Conservation (phyloP, 805 yeast genomes). For the Saturnispora serradocipensis region DNA sequence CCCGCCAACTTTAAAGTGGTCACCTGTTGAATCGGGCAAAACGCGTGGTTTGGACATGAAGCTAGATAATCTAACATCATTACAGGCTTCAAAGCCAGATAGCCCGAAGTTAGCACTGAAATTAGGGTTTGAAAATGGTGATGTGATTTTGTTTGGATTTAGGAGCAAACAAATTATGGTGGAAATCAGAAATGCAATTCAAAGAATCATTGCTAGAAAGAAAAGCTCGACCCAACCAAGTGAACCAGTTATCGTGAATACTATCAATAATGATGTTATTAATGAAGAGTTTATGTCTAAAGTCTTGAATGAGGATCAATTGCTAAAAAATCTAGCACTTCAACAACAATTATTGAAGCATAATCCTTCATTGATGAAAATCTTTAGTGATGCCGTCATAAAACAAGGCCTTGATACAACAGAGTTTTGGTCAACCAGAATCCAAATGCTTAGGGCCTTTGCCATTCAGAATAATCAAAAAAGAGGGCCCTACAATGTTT, state of each 20-base stretch:
- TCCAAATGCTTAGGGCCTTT: slow-evolving; percentile 72
- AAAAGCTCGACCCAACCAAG: slow-evolving; percentile 39
- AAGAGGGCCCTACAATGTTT: slow-evolving; percentile 86
- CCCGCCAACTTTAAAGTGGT: slow-evolving; percentile 51
- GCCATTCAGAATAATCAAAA: slow-evolving; percentile 81
- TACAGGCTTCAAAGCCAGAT: slow-evolving; percentile 63
- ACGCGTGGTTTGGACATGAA: slow-evolving; percentile 33
- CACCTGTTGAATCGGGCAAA: slow-evolving; percentile 41
- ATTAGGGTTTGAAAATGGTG: slow-evolving; percentile 29
- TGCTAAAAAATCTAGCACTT: slow-evolving; percentile 59
- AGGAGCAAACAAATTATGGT: slow-evolving; percentile 71
- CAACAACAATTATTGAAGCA: slow-evolving; percentile 72
- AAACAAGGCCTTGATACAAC: slow-evolving; percentile 64
- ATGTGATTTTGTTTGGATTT: slow-evolving; percentile 46
- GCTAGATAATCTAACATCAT: slow-evolving; percentile 35
- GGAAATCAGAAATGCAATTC: slow-evolving; percentile 55
- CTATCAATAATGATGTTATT: background rate
- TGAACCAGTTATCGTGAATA: slow-evolving; percentile 23
- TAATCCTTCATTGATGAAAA: slow-evolving; percentile 57
- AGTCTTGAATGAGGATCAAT: slow-evolving; percentile 24
- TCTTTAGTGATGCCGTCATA: slow-evolving; percentile 84
- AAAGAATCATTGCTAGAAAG: slow-evolving; percentile 58
- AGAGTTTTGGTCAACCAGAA: slow-evolving; percentile 81
- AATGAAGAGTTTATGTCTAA: slow-evolving; percentile 3
- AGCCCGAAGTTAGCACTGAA: slow-evolving; percentile 60